phyloP scores from a whole-genome alignment of 2,329 filamentous ascomycete species.

The Cercospora sesami region DNA sequence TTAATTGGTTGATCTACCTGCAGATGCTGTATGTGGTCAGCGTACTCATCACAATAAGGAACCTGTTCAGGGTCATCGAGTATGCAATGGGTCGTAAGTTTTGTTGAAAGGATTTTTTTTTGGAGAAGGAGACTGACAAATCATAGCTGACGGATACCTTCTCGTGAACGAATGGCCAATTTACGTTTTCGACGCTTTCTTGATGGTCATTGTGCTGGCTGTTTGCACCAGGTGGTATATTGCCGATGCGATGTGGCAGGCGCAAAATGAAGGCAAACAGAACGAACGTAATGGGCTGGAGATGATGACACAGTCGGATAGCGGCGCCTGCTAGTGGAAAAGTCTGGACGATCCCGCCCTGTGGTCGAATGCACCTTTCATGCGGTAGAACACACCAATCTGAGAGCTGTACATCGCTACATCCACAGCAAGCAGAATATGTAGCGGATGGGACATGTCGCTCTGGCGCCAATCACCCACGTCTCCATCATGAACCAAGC shows the following conservation, averaged over 20 bases:
- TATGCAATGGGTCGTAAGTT: slow-evolving; percentile 45
- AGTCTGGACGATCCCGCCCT: not conserved
- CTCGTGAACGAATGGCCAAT: slow-evolving; percentile 38
- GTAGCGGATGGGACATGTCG: not conserved
- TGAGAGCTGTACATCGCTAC: not conserved
- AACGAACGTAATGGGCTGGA: not conserved
- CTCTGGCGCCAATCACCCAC: not conserved
- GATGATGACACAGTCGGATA: not conserved
- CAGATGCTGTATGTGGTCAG: slow-evolving; percentile 47
- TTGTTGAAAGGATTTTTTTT: not conserved
- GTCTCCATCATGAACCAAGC: not conserved
- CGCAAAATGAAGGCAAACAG: not conserved
- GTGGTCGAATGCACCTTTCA: not conserved
- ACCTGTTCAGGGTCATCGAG: slow-evolving; percentile 52
- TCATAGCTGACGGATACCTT: slow-evolving; percentile 42
- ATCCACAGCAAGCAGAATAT: not conserved
- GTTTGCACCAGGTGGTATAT: not conserved
- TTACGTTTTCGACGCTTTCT: slow-evolving; percentile 23
- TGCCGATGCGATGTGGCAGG: not conserved
- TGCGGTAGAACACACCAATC: not conserved
- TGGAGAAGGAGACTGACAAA: not conserved
- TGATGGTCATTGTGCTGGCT: slow-evolving; percentile 17
- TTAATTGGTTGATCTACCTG: slow-evolving; percentile 43
- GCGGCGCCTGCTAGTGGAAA: not conserved
- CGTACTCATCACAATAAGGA: slow-evolving; percentile 51